A percentile compares a stretch with the other conserved stretches of the same genome.
Evolutionary conservation across 352 stramenopile species (phyloP).

Genomic region (Globisporangium orthogonon): DNA sequence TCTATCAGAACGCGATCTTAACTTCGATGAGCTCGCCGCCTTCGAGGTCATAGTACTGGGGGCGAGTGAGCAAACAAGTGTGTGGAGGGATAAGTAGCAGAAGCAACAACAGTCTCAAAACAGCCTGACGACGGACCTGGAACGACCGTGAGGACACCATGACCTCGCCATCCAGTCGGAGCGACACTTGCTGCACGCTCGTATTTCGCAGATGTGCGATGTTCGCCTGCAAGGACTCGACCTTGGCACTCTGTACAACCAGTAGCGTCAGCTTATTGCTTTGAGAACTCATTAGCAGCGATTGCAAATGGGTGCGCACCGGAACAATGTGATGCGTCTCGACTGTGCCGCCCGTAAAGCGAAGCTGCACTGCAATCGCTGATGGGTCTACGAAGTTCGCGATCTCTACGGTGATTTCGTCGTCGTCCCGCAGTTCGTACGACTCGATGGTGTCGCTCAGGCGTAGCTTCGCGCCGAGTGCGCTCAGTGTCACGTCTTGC

Average conservation of each 20-base stretch:
- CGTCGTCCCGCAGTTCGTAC: constrained; percentile 46
- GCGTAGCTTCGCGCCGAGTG: constrained; percentile 30
- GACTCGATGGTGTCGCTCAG: constrained; percentile 37
- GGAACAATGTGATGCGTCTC: constrained; percentile 30
- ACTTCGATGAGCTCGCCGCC: constrained; percentile 63
- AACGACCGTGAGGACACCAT: constrained; percentile 39
- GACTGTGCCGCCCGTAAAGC: constrained; percentile 30
- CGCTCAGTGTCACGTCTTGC: constrained; percentile 46
- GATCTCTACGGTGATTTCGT: constrained; percentile 59
- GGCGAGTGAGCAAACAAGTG: background rate
- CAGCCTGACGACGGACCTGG: constrained; percentile 21
- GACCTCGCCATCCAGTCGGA: constrained; percentile 46
- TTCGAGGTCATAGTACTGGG: constrained; percentile 54
- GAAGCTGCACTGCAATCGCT: constrained; percentile 35
- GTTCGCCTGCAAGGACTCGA: constrained; percentile 32
- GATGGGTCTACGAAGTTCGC: constrained; percentile 24
- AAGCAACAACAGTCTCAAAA: background rate
- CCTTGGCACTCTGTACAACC: constrained; percentile 26
- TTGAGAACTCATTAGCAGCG: background rate
- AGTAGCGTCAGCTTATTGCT: background rate
- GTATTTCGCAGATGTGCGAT: constrained; percentile 22
- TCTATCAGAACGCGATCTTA: constrained; percentile 27
- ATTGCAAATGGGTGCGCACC: constrained; percentile 11
- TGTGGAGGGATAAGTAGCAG: background rate
- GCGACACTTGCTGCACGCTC: constrained; percentile 19